Evolutionary conservation across 305 asterid species (phyloP).

Genomic region (Fraxinus ornus): DNA sequence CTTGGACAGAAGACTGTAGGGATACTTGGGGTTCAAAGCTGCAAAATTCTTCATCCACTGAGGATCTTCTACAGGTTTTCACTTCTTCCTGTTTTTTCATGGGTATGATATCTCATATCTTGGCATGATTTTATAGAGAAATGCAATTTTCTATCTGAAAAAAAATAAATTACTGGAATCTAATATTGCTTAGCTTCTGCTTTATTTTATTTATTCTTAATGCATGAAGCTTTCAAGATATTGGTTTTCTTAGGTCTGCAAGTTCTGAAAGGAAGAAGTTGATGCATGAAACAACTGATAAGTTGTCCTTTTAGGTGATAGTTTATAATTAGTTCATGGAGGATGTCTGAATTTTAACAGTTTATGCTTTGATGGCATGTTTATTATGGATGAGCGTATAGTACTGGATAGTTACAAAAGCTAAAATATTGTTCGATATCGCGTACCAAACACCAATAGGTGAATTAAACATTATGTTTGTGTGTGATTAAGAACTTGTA

Average conservation of each 20-base stretch:
- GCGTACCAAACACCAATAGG: not conserved
- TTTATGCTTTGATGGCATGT: not conserved
- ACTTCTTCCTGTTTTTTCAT: not conserved
- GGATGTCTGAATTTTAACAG: not conserved
- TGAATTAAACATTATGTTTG: not conserved
- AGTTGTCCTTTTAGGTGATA: not conserved
- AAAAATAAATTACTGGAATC: not conserved
- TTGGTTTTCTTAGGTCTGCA: not conserved
- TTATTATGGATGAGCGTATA: not conserved
- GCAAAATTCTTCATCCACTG: constrained; percentile 54
- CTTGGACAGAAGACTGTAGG: constrained; percentile 78
- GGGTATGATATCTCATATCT: not conserved
- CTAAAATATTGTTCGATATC: not conserved
- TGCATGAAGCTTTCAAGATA: not conserved
- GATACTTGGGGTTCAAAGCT: constrained; percentile 71
- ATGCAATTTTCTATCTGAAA: not conserved
- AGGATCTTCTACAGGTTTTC: constrained; percentile 74
- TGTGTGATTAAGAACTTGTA: not conserved
- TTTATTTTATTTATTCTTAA: not conserved
- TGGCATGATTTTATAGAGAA: constrained; percentile 10
- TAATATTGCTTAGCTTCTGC: constrained; percentile 2
- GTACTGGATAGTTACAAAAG: not conserved
- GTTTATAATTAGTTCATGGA: not conserved
- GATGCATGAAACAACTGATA: not conserved
- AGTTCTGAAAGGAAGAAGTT: not conserved